phyloP scores from a whole-genome alignment of 139 green algal species.

The Coccomyxa sp. region DNA sequence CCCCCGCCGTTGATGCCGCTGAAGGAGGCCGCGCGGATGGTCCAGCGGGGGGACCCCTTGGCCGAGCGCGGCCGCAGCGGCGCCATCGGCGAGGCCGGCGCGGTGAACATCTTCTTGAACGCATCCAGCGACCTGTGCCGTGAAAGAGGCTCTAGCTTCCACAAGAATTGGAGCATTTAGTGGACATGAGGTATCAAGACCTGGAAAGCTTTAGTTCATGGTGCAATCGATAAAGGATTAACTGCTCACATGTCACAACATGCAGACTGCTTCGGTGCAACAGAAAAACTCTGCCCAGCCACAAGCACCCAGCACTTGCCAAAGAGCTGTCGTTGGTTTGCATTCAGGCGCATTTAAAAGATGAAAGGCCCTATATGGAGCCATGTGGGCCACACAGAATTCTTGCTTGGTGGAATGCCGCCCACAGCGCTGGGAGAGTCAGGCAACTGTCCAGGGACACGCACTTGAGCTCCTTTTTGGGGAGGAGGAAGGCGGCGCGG shows the following conservation, averaged over 20 bases:
- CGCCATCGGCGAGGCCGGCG: background rate
- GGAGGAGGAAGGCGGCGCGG: conserved; percentile 40
- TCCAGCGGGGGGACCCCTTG: background rate
- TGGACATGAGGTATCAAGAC: background rate
- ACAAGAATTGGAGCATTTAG: too few species aligned
- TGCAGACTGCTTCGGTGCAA: background rate
- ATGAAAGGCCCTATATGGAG: background rate
- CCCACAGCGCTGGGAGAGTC: background rate
- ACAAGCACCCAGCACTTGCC: too few species aligned
- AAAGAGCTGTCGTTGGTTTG: too few species aligned
- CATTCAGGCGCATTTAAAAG: too few species aligned
- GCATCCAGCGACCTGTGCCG: background rate
- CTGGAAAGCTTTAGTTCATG: background rate
- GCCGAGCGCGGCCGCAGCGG: background rate
- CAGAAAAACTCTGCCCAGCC: too few species aligned
- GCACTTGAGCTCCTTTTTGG: conserved; percentile 38
- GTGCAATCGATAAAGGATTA: background rate
- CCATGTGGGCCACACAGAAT: background rate
- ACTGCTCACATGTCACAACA: background rate
- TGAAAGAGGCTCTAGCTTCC: background rate
- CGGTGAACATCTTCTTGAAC: background rate
- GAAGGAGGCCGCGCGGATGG: background rate
- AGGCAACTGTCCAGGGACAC: background rate
- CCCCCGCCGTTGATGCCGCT: background rate
- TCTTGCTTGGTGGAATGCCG: background rate